phyloP scores from a whole-genome alignment of 805 yeast species.

The Debaryomyces hansenii region DNA sequence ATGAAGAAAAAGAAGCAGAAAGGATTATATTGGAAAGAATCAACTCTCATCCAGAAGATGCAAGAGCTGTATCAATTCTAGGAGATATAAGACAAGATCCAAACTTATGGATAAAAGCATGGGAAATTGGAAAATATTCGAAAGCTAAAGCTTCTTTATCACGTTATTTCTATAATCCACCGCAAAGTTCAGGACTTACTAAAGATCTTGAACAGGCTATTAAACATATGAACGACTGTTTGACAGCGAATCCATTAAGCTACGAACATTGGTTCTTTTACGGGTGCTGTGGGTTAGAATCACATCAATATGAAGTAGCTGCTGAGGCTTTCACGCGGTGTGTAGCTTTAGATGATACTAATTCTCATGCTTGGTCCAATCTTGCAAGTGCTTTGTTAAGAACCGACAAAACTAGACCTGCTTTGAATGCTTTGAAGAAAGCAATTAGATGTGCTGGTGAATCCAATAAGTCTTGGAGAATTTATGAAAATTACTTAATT shows the following conservation, averaged over 20 bases:
- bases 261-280: slow-evolving; percentile 88
- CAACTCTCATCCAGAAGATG: slow-evolving; percentile 63
- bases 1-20: slow-evolving; percentile 67
- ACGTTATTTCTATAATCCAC: slow-evolving; percentile 67
- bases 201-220: slow-evolving; percentile 57
- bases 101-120: slow-evolving; percentile 73
- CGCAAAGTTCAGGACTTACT: slow-evolving; percentile 49
- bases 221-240: slow-evolving; percentile 70
- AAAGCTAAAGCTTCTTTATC: slow-evolving; percentile 86
- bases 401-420: slow-evolving; percentile 66
- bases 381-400: slow-evolving; percentile 76
- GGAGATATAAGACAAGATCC: slow-evolving; percentile 88
- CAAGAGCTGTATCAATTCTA: slow-evolving; percentile 76
- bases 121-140: slow-evolving; percentile 82
- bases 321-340: slow-evolving; percentile 92
- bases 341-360: slow-evolving; percentile 79
- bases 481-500: slow-evolving; percentile 83
- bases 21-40: slow-evolving; percentile 56
- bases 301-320: slow-evolving; percentile 68
- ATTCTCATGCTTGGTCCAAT: slow-evolving; percentile 87
- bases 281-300: slow-evolving; percentile 86
- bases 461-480: slow-evolving; percentile 75
- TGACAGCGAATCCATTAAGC: slow-evolving; percentile 69
- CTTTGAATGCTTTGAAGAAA: slow-evolving; percentile 78
- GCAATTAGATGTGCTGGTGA: slow-evolving; percentile 72